Base-by-base conservation (phyloP, 2,329 filamentous ascomycete genomes). In the Arachnopeziza araneosa region DNA sequence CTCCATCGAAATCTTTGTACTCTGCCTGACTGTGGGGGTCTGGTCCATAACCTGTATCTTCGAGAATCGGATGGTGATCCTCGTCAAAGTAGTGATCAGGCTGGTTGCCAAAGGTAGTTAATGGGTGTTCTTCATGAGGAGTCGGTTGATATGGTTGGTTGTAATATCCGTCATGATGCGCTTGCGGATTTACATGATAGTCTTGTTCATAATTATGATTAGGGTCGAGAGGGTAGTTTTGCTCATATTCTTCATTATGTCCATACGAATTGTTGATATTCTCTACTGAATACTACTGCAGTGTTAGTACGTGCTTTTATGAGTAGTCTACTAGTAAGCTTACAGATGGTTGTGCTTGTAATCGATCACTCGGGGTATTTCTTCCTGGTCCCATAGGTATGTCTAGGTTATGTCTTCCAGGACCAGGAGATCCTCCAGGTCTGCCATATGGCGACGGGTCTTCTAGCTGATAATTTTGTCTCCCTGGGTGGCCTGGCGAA, bases 161-260 rank as follows among this genome's bases (percentile, higher is more conserved):
- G 74, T 89, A 93, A 78, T 96, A 96, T 58, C 85, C 84, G 74
- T 96, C 91, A 72, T 95, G 91, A 70, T 96, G 91, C 60, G 87
- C 86, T 73, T 96, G 87, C 10, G 93, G 92, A 70, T 91, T 86
- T 62, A 96, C 76, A 3, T 86, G 80, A 73, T 95, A 93, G 59
- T 92, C 89, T 63, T 79, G 80, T 50, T 80, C 78, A 64, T 84
- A 82, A 63, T 79, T 74, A 52, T 74, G 74, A 58, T 75, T 75
- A 59, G 74, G 76, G 30, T 79, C 78, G 61, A 79, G 75, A 58
- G 78, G 76, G 60, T 78, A 75, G 62, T 75, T 76, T 62, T 78
- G 75, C 63, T 86, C 83, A 71, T 85, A 87, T 58, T 79, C 77
- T 66, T 87, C 81, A 69, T 83, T 82, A 69, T 86, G 83, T 21